A percentile compares a stretch with the other conserved stretches of the same genome.
Evolutionary conservation across 1,139 yeast species (phyloP).

Genomic region (Sugiyamaella grinbergsii): DNA sequence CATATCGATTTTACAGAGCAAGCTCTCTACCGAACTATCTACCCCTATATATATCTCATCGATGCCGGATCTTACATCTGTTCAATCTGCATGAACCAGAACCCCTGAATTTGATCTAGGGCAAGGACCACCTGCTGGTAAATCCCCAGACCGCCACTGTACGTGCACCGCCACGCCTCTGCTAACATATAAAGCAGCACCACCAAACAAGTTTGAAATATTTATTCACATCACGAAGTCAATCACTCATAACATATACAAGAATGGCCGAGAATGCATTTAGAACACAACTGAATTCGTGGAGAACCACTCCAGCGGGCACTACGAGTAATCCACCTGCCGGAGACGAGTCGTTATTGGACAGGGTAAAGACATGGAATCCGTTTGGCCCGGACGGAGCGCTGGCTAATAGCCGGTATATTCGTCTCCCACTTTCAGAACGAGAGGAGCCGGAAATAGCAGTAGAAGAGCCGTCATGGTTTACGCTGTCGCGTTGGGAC

Average conservation of each 20-base stretch:
- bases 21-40: too few species aligned
- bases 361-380: conserved; percentile 27
- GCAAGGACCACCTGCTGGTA: background rate
- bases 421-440: conserved; percentile 29
- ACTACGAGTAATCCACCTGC: background rate
- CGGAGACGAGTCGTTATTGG: conserved; percentile 32
- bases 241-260: background rate
- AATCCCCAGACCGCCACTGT: background rate
- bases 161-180: too few species aligned
- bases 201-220: too few species aligned
- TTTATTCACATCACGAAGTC: background rate
- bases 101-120: background rate
- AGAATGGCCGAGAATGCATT: conserved; percentile 40
- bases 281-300: conserved; percentile 43
- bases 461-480: conserved; percentile 60
- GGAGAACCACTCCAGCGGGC: conserved; percentile 29
- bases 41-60: too few species aligned
- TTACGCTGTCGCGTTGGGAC: conserved; percentile 70
- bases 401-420: conserved; percentile 19
- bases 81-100: too few species aligned
- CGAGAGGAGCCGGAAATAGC: conserved; percentile 25
- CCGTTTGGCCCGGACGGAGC: conserved; percentile 21
- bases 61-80: too few species aligned
- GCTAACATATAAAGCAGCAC: too few species aligned
- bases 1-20: too few species aligned